Conservation (phyloP, 139 green algal species). For the Chlorella sp. region DNA sequence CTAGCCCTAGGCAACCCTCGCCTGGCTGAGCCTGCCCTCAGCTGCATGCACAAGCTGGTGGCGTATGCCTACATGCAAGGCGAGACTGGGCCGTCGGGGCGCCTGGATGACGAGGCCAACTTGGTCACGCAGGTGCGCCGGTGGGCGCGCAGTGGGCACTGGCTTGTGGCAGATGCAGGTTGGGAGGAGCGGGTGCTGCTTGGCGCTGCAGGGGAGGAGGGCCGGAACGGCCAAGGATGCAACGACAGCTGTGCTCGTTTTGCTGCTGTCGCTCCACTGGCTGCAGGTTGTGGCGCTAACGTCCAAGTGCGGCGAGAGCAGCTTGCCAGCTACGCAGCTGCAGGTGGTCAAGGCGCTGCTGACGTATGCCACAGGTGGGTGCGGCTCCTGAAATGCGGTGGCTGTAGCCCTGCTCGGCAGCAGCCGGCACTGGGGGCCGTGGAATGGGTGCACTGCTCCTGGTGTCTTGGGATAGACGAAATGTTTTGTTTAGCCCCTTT, state of each 20-base stretch:
- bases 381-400: no score
- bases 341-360: slow-evolving; percentile 53
- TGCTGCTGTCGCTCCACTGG: background rate
- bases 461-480: no score
- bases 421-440: no score
- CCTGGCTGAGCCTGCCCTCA: slow-evolving; percentile 79
- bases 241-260: no score
- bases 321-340: slow-evolving; percentile 72
- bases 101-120: slow-evolving; percentile 59
- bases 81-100: slow-evolving; percentile 57
- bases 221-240: background rate
- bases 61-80: slow-evolving; percentile 82
- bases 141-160: background rate
- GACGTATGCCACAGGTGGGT: slow-evolving; percentile 17
- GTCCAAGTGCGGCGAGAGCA: slow-evolving; percentile 73
- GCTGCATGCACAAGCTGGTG: slow-evolving; percentile 92
- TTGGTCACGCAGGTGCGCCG: slow-evolving; percentile 49
- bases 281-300: slow-evolving; percentile 62
- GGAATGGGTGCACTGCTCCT: no score
- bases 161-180: no score
- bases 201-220: background rate
- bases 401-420: no score
- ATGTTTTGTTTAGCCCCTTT: no score
- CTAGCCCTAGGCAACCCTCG: slow-evolving; percentile 51
- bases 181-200: background rate